Conservation (phyloP, 202 grass and related monocot species). For the Carex arenaria region DNA sequence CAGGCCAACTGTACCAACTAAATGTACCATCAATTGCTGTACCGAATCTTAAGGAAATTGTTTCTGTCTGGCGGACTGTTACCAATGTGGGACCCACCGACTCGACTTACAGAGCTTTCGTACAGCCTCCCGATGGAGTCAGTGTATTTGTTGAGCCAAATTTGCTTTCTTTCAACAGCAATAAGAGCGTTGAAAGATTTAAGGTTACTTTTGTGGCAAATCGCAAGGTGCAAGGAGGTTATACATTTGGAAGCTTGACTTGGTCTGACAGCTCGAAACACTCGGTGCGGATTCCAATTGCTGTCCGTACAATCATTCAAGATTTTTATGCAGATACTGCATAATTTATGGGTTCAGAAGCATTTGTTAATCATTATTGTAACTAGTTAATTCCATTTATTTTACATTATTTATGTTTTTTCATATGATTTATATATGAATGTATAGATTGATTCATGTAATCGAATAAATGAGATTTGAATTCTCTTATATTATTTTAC, state of each 20-base stretch:
- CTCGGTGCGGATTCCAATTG: slow-evolving; percentile 34
- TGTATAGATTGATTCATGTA: not conserved
- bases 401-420: not conserved
- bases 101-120: slow-evolving; percentile 24
- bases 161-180: slow-evolving; percentile 17
- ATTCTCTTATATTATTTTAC: too few relatives aligned
- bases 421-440: not conserved
- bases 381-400: not conserved
- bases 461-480: not conserved
- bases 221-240: slow-evolving; percentile 41
- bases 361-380: not conserved
- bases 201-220: slow-evolving; percentile 30
- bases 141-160: slow-evolving; percentile 31
- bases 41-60: slow-evolving; percentile 29
- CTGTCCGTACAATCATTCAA: slow-evolving; percentile 29
- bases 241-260: slow-evolving; percentile 56
- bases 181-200: slow-evolving; percentile 20
- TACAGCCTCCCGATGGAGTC: slow-evolving; percentile 34
- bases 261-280: slow-evolving; percentile 23
- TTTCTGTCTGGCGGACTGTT: slow-evolving; percentile 27
- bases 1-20: not conserved
- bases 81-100: slow-evolving; percentile 43
- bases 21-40: slow-evolving; percentile 46
- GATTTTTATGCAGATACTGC: slow-evolving; percentile 36
- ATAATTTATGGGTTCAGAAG: not conserved